Conservation (phyloP, 2,329 filamentous ascomycete genomes). For the Penicillium sp. region DNA sequence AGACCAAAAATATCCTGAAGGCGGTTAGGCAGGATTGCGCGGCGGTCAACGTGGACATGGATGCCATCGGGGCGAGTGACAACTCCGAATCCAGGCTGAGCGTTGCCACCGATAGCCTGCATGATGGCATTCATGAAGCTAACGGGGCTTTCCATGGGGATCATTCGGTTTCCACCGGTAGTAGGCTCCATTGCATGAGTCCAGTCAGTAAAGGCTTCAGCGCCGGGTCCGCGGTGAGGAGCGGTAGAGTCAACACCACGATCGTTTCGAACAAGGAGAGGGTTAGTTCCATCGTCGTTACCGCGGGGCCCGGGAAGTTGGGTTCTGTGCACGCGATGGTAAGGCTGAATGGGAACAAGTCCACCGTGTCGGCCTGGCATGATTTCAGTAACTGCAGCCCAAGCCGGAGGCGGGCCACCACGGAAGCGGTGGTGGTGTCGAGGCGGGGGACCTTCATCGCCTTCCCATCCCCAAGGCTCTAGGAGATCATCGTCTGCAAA, state of each 20-base stretch:
- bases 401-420: conserved; percentile 56
- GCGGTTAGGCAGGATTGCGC: conserved; percentile 50
- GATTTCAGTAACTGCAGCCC: conserved; percentile 61
- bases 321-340: conserved; percentile 43
- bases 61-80: conserved; percentile 50
- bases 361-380: conserved; percentile 52
- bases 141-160: conserved; percentile 51
- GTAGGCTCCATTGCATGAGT: conserved; percentile 51
- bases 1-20: conserved; percentile 51
- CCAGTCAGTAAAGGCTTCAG: conserved; percentile 52
- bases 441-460: conserved; percentile 50
- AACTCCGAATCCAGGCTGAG: conserved; percentile 43
- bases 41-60: conserved; percentile 56
- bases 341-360: conserved; percentile 41
- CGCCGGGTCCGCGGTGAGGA: conserved; percentile 36
- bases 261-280: conserved; percentile 68
- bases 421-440: conserved; percentile 55
- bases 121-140: conserved; percentile 59
- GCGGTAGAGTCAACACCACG: conserved; percentile 31
- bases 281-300: conserved; percentile 81
- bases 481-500: conserved; percentile 36
- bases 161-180: conserved; percentile 41
- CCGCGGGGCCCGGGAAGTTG: conserved; percentile 50
- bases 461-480: conserved; percentile 53
- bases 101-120: conserved; percentile 52